phyloP scores from a whole-genome alignment of 768 basidiomycete species.

The Nidularia sp. region DNA sequence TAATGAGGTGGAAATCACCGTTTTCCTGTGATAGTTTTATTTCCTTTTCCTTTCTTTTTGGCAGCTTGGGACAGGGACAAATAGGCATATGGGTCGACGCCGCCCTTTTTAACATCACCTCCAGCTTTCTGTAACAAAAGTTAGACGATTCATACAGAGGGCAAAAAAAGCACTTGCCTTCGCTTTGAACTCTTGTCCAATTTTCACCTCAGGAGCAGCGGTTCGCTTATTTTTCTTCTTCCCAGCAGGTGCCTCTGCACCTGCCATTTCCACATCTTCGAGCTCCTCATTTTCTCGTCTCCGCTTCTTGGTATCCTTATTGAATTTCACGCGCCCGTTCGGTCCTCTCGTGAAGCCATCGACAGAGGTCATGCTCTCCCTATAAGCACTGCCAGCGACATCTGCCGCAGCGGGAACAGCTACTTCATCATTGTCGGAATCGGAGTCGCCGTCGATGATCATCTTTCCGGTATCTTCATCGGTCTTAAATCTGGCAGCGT shows the following conservation, averaged over 20 bases:
- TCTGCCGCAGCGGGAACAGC: constrained; percentile 38
- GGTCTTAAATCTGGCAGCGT: constrained; percentile 81
- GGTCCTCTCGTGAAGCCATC: constrained; percentile 88
- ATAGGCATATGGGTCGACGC: constrained; percentile 92
- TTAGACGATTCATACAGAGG: neutral
- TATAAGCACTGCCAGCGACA: constrained; percentile 76
- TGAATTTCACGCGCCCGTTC: constrained; percentile 87
- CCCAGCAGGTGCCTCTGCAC: constrained; percentile 44
- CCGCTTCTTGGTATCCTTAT: constrained; percentile 95
- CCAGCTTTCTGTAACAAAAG: constrained; percentile 71
- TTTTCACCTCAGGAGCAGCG: constrained; percentile 26
- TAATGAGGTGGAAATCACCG: constrained; percentile 23
- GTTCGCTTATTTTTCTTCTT: constrained; percentile 51
- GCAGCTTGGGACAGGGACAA: constrained; percentile 80
- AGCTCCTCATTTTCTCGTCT: constrained; percentile 63
- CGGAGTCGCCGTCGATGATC: constrained; percentile 61
- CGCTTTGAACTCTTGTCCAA: constrained; percentile 92
- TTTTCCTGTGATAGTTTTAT: constrained; percentile 56
- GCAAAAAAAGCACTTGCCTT: constrained; percentile 55
- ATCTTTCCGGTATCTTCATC: constrained; percentile 82
- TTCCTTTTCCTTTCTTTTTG: constrained; percentile 47
- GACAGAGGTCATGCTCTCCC: constrained; percentile 74
- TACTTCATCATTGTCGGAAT: constrained; percentile 38
- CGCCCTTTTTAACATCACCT: constrained; percentile 87
- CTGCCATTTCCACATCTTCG: constrained; percentile 76